Evolutionary conservation across 352 stramenopile species (phyloP), one percentile per base, ranked within the genome.

Genomic region (Phytophthora nicotianae): DNA sequence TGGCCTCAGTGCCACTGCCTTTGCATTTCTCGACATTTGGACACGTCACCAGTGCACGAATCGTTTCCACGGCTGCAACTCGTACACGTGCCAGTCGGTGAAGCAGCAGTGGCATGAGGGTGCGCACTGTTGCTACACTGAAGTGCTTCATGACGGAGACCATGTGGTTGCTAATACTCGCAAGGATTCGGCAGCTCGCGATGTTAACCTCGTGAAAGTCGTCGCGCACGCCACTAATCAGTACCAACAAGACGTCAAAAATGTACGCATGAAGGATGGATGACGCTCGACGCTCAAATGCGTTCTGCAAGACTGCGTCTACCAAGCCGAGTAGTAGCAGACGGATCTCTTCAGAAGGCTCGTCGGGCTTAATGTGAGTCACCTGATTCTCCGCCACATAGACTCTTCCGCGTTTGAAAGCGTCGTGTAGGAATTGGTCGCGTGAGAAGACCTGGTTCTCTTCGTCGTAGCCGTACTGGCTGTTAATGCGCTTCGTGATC

Each of bases 71-170:
- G 4, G 80, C 86, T 20, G 88, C 88, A 21, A 97, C 40, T n/a
- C 94, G 82, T 1, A 98, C 93, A 33, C 88, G 83, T 11, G 91
- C 80, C 35, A 97, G 86, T n/a, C 94, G 84, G 56, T 98, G 93
- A 46, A 91, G 56, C 19, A 98, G 81, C 49, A 96, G 72, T 24
- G 95, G 79, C n/a, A 86, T 60, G 42, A 77, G 43, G 6, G 81
- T 79, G 32, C 96, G 81, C 35, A 95, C 91, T 11, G 98, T 62
- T 42, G 86, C 97, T 16, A 96, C 82, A 10, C 88, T 94, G 61
- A 98, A 98, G 59, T 97, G 91, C 77, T 98, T 98, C 74, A 98
- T 94, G 26, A 96, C 94, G 38, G 86, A 84, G 42, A 96, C 80
- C 77, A 96, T 96, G 62, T 90, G 68, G 48, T 81, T 72, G 58